These are phyloP conservation scores for Paraurostyla sp. DNA, from an alignment of 73 alveolate genomes.

Conservation along the genomic window DNA sequence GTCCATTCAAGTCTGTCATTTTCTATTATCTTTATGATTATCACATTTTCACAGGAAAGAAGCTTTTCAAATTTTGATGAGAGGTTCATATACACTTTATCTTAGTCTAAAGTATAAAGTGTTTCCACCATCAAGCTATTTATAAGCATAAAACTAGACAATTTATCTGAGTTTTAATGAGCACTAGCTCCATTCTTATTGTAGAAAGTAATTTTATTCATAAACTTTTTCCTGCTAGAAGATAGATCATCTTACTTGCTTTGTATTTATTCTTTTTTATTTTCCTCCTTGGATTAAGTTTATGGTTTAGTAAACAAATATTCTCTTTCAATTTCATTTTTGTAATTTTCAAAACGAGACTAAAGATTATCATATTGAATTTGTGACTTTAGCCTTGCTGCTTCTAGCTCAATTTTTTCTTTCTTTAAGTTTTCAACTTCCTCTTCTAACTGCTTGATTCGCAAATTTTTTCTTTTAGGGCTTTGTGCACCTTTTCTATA, in stretches of 20 bases:
- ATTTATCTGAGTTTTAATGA: not conserved
- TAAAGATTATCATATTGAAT: not conserved
- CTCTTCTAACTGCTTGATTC: not conserved
- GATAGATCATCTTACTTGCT: not conserved
- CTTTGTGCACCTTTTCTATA: not conserved
- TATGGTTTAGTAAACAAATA: conserved; percentile 17
- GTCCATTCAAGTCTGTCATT: conserved; percentile 41
- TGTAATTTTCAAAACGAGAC: conserved; percentile 11
- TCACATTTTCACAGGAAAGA: conserved; percentile 28
- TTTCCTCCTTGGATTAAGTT: not conserved
- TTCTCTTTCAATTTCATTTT: conserved; percentile 43
- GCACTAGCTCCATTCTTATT: not conserved
- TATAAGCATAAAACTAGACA: not conserved
- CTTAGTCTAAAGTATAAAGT: conserved; percentile 11
- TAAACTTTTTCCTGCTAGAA: not conserved
- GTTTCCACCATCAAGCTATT: not conserved
- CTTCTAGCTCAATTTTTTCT: conserved; percentile 16
- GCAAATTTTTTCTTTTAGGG: conserved; percentile 2
- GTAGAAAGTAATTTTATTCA: not conserved
- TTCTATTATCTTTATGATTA: conserved; percentile 3
- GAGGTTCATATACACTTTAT: conserved; percentile 16
- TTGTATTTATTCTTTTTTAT: not conserved
- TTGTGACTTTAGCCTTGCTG: not conserved
- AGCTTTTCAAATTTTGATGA: conserved; percentile 29
- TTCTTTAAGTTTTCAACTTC: conserved; percentile 4